A percentile compares a stretch with the other conserved stretches of the same genome.
Evolutionary conservation across 2,329 filamentous ascomycete genomes (phyloP).

Genomic region (Chrysosporium queenslandicum): DNA sequence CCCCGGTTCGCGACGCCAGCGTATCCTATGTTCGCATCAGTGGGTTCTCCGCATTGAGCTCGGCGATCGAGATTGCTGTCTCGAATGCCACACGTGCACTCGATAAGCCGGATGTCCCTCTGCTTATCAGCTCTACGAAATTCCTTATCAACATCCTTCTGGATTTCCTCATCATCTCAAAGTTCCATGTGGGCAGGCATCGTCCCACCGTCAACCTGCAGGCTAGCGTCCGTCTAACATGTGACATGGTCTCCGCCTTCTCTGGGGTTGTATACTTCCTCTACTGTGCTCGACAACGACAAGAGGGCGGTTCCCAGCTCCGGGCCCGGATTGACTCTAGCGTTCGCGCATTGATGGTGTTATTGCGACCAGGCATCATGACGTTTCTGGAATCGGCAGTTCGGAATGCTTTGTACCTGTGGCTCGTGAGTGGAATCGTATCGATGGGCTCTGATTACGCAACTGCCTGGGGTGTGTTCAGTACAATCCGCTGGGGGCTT

Average conservation of each 20-base stretch:
- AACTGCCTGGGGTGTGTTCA: constrained; percentile 65
- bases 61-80: constrained; percentile 54
- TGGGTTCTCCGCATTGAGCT: constrained; percentile 53
- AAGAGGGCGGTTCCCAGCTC: neutral
- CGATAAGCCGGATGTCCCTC: constrained; percentile 58
- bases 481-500: constrained; percentile 62
- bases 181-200: constrained; percentile 48
- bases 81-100: constrained; percentile 53
- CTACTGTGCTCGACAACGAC: constrained; percentile 28
- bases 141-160: constrained; percentile 58
- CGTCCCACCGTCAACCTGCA: constrained; percentile 54
- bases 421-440: constrained; percentile 57
- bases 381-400: constrained; percentile 57
- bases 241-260: constrained; percentile 47
- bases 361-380: constrained; percentile 48
- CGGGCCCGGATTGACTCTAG: constrained; percentile 26
- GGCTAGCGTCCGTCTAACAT: constrained; percentile 53
- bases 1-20: constrained; percentile 46
- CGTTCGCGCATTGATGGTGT: constrained; percentile 39
- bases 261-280: constrained; percentile 53
- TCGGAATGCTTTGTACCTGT: constrained; percentile 60
- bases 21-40: constrained; percentile 52
- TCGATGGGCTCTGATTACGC: constrained; percentile 54
- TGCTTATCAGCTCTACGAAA: constrained; percentile 55
- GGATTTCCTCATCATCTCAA: constrained; percentile 57